Percentiles rank a stretch among this genome's conserved stretches.
Conservation (phyloP, 805 yeast genomes). For the Ogataea trehaloabstinens region DNA sequence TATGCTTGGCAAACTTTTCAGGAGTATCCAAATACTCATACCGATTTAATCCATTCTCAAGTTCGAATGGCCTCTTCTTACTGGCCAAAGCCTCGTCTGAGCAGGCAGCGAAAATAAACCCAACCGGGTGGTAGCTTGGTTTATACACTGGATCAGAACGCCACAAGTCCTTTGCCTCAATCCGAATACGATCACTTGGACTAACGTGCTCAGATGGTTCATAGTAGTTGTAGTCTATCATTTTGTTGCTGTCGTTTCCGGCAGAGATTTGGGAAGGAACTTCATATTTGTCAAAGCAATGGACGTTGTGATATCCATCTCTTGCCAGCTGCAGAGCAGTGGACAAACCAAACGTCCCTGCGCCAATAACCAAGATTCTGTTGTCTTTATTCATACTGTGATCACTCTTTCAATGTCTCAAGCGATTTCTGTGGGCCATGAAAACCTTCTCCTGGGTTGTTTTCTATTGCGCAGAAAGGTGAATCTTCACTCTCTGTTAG, state of each 20-base stretch:
- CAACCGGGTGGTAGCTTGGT: conserved; percentile 11
- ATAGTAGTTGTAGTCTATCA: conserved; percentile 30
- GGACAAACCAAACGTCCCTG: conserved; percentile 35
- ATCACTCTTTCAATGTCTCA: too few relatives aligned
- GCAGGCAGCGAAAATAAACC: conserved; percentile 24
- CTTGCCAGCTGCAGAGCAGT: conserved; percentile 27
- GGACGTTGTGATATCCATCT: conserved; percentile 11
- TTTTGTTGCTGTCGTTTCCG: conserved; percentile 32
- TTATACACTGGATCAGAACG: conserved; percentile 22
- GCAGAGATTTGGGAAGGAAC: conserved; percentile 35
- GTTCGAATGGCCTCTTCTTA: conserved; percentile 26
- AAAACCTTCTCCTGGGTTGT: too few relatives aligned
- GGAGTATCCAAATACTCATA: conserved; percentile 15
- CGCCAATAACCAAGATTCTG: conserved; percentile 22
- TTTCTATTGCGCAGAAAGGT: too few relatives aligned
- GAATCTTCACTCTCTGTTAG: too few relatives aligned
- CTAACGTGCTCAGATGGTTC: conserved; percentile 25
- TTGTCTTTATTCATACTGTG: not conserved
- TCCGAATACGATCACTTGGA: conserved; percentile 9
- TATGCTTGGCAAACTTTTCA: conserved; percentile 17
- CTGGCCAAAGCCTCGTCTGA: conserved; percentile 19
- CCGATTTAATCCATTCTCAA: too few relatives aligned
- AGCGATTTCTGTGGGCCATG: too few relatives aligned
- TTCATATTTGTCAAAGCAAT: conserved; percentile 24
- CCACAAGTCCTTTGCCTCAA: conserved; percentile 30